These are phyloP conservation scores for Populus deltoides DNA, from an alignment of 345 rosid species.

Conservation along the genomic window DNA sequence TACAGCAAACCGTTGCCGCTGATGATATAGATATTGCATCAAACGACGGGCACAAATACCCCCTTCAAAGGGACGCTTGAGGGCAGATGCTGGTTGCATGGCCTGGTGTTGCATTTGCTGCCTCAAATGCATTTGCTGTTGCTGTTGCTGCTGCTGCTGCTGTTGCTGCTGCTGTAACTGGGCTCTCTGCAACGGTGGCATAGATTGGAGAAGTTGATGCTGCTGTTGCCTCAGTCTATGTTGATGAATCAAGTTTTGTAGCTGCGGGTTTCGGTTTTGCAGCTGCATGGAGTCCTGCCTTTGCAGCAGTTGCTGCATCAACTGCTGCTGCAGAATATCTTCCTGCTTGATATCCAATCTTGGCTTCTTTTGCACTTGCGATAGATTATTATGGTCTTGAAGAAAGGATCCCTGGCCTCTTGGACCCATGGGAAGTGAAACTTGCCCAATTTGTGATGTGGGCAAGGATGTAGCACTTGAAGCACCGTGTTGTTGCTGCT, in stretches of 20 bases:
- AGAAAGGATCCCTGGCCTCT: constrained; percentile 62
- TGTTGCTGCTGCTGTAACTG: constrained; percentile 75
- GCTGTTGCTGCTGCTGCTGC: constrained; percentile 52
- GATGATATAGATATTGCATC: constrained; percentile 97
- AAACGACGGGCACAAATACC: constrained; percentile 91
- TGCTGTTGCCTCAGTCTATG: constrained; percentile 60
- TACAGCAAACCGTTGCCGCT: constrained; percentile 81
- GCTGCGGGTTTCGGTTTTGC: constrained; percentile 68
- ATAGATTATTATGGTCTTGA: constrained; percentile 66
- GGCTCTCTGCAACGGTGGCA: constrained; percentile 77
- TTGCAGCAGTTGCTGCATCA: constrained; percentile 77
- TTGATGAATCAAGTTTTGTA: constrained; percentile 69
- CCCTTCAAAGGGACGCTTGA: constrained; percentile 62
- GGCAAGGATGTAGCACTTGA: constrained; percentile 75
- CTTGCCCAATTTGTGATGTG: constrained; percentile 58
- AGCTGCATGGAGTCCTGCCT: constrained; percentile 76
- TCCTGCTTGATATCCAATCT: constrained; percentile 85
- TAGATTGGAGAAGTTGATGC: constrained; percentile 69
- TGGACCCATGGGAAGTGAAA: constrained; percentile 54
- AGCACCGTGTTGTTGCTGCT: constrained; percentile 63
- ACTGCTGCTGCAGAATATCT: constrained; percentile 80
- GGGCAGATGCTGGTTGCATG: constrained; percentile 50
- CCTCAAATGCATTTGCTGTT: constrained; percentile 63
- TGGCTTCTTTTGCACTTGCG: constrained; percentile 73
- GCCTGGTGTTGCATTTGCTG: constrained; percentile 82